Evolutionary conservation across 2,329 filamentous ascomycete genomes (phyloP).

Genomic region (Penicillium verrucosum): DNA sequence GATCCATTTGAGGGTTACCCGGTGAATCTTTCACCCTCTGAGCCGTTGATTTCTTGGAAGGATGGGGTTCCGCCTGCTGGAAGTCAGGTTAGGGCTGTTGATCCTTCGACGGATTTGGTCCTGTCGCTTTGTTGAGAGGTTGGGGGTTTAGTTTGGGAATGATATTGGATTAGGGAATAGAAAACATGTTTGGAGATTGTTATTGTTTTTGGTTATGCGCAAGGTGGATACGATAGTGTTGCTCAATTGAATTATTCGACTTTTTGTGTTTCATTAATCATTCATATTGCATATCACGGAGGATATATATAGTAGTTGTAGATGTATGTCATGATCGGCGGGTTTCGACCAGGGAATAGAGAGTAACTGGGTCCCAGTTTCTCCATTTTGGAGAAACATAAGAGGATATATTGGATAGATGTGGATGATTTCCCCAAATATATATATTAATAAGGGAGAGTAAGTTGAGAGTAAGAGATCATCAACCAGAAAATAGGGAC

Average conservation of each 20-base stretch:
- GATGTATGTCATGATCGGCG: background rate
- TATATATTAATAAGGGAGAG: too few relatives aligned
- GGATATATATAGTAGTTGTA: background rate
- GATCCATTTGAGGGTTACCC: slow-evolving; percentile 38
- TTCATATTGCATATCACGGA: background rate
- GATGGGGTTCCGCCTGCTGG: slow-evolving; percentile 34
- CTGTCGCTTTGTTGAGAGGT: slow-evolving; percentile 27
- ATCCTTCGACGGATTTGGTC: slow-evolving; percentile 21
- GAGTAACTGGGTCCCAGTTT: background rate
- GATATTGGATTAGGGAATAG: background rate
- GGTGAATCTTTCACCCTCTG: slow-evolving; percentile 25
- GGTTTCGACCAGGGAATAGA: background rate
- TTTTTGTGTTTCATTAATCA: background rate
- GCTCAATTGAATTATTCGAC: background rate
- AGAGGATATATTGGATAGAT: background rate
- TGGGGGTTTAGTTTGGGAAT: background rate
- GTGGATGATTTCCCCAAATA: too few relatives aligned
- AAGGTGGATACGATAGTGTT: background rate
- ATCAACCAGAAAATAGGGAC: background rate
- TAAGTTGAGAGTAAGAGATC: too few relatives aligned
- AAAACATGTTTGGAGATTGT: background rate
- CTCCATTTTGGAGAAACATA: background rate
- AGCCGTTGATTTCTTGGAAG: slow-evolving; percentile 29
- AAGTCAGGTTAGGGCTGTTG: slow-evolving; percentile 28
- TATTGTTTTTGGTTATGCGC: background rate